Base-by-base conservation (phyloP, 169 alveolate species). In the Plasmodium knowlesi region DNA sequence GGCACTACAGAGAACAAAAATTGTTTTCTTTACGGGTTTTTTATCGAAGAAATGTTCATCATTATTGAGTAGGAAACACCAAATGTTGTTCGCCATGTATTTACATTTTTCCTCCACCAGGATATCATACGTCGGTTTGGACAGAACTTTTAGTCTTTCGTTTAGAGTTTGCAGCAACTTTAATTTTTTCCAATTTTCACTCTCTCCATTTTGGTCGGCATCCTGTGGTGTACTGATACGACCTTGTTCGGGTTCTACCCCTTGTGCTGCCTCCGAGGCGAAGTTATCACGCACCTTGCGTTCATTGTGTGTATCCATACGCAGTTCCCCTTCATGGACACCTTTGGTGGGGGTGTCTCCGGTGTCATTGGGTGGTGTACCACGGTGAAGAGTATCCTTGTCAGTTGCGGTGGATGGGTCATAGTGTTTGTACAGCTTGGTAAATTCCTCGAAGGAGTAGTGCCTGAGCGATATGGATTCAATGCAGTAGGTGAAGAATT, bases 41-140 rank as follows among this genome's bases (percentile, higher is more conserved):
- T 78, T 76, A 78, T 76, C 76, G 46, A 88, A 88, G 70, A 88
- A 78, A 14, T 88, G 16, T 34, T 39, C 25, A 30, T 88, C 94
- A 88, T 88, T 88, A 70, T 88, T 88, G 39, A 88, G 19, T 4
- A 88, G 30, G 46, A 79, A 88, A n/a, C 94, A 76, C 94, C 94
- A 88, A 32, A 88, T 88, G 70, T 88, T 88, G 81, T 46, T 54
- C 32, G 82, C 86, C 10, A 32, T 43, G 39, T 88, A 88, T 88
- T 88, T 88, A 54, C 41, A 78, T 88, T 88, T 88, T 34, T 88
- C 94, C 14, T 88, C 89, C 71, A 88, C 37, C 25, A 88, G 50
- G 5, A 88, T 61, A 5, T 88, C 89, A 16, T 88, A 88, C 43
- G 94, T 88, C 1, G 94, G 88, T 46, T 88, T 88, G 4, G 94